Conservation (phyloP, 1,139 yeast species). For the Sugiyamaella pinicola region DNA sequence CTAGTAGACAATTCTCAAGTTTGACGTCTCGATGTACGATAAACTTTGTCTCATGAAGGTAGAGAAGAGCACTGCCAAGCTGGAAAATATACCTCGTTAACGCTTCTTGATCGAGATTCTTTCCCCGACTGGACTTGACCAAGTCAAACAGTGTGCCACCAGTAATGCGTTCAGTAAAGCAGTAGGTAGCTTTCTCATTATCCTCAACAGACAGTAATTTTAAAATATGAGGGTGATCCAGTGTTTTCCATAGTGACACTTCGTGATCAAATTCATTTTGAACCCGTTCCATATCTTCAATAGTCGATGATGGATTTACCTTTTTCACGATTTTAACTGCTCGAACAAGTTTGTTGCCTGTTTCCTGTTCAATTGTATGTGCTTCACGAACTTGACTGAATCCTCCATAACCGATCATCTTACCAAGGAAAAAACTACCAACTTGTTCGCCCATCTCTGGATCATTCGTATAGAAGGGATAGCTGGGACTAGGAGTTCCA, state of each 20-base stretch:
- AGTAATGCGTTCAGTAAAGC: conserved; percentile 68
- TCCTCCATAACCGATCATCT: conserved; percentile 87
- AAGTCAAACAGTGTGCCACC: conserved; percentile 85
- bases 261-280: conserved; percentile 66
- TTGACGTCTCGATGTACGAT: conserved; percentile 89
- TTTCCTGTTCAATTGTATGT: conserved; percentile 40
- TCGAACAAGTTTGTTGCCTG: conserved; percentile 47
- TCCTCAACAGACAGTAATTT: conserved; percentile 65
- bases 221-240: conserved; percentile 66
- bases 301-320: conserved; percentile 26
- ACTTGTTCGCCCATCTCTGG: conserved; percentile 58
- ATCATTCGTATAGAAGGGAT: conserved; percentile 13
- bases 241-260: conserved; percentile 69
- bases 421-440: conserved; percentile 53
- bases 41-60: conserved; percentile 66
- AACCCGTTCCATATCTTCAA: conserved; percentile 41
- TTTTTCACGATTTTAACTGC: conserved; percentile 78
- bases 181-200: conserved; percentile 64
- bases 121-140: conserved; percentile 51
- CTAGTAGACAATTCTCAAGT: conserved; percentile 77
- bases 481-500: neutral
- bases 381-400: conserved; percentile 91
- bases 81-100: conserved; percentile 50
- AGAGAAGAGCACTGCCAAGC: conserved; percentile 61
- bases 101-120: conserved; percentile 30